Evolutionary conservation across 176 grass and related monocot species (phyloP), one percentile per base, ranked within the genome.

Genomic region (Poa pratensis): DNA sequence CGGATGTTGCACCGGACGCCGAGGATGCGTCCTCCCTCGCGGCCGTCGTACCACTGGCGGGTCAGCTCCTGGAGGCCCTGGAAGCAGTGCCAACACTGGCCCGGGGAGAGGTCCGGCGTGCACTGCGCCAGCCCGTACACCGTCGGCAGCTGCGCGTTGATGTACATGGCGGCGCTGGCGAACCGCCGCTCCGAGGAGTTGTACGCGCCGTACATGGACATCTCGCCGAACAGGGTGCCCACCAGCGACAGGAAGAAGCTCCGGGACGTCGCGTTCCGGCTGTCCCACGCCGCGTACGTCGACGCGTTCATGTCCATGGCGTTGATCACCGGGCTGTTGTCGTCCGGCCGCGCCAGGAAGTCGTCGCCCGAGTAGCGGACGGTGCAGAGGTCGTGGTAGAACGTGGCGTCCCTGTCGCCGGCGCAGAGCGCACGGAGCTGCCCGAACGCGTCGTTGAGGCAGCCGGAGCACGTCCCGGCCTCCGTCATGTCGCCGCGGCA

Each of bases 71-170:
- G 45, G 22, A 83, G 57, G 11, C 27, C 78, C 82, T 82, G 72
- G 58, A 92, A 83, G 88, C 80, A 91, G 50, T 42, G 73, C 86
- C 80, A 90, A 83, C 94, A 96, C 76, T 91, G 75, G 5, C 12
- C 76, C 30, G 39, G 8, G 2, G 80, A 54, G 18, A 97, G 81
- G 82, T 97, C 94, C 45, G 77, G 87, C 28, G 91, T 97, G 88
- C 94, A 97, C 92, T 94, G 92, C 50, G 49, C 87, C 26, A 97
- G 73, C 0, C 87, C 91, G 76, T 97, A 94, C 40, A 92, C 91
- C 10, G 82, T 86, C 0, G 94, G 82, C 72, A 88, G 82, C 72
- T 72, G 27, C 53, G 82, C 34, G 77, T 88, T 91, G 40, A 91
- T 62, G 78, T 39, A 88, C 86, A 88, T 85, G 72, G 74, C 70